phyloP scores from a whole-genome alignment of 177 flowering plant species.

The Telopea speciosissima region DNA sequence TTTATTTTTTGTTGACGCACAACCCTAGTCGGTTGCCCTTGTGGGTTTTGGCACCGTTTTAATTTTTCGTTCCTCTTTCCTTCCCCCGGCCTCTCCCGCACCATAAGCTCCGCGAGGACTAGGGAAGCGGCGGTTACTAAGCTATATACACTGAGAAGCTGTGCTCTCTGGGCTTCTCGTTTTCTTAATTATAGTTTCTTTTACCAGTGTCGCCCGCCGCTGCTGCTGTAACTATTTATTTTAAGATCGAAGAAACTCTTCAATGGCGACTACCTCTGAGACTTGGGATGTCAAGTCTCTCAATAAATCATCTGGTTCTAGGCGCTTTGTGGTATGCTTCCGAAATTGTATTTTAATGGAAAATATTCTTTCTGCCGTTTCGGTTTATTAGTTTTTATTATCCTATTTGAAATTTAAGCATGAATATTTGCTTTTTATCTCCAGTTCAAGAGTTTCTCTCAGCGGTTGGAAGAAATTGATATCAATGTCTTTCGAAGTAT shows the following conservation, averaged over 20 bases:
- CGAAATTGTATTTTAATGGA: background rate
- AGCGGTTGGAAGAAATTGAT: background rate
- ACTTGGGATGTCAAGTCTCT: constrained; percentile 71
- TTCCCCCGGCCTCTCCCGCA: too few relatives aligned
- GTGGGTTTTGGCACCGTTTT: too few relatives aligned
- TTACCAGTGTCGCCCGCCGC: too few relatives aligned
- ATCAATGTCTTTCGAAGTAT: background rate
- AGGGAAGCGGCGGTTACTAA: too few relatives aligned
- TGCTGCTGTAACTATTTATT: background rate
- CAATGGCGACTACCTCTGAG: constrained; percentile 30
- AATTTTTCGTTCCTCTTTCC: too few relatives aligned
- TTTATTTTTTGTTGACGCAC: too few relatives aligned
- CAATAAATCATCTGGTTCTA: constrained; percentile 53
- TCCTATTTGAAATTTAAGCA: background rate
- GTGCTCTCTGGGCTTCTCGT: too few relatives aligned
- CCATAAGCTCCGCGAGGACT: too few relatives aligned
- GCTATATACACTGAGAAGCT: too few relatives aligned
- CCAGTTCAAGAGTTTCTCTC: background rate
- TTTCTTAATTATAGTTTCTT: too few relatives aligned
- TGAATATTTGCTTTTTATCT: background rate
- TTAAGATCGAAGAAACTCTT: background rate
- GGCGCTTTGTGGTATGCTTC: constrained; percentile 60
- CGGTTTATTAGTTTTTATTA: background rate
- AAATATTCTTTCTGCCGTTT: background rate
- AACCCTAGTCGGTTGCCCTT: too few relatives aligned